Evolutionary conservation across 2,329 filamentous ascomycete species (phyloP).

Genomic region (Phaeosphaeria sp.): DNA sequence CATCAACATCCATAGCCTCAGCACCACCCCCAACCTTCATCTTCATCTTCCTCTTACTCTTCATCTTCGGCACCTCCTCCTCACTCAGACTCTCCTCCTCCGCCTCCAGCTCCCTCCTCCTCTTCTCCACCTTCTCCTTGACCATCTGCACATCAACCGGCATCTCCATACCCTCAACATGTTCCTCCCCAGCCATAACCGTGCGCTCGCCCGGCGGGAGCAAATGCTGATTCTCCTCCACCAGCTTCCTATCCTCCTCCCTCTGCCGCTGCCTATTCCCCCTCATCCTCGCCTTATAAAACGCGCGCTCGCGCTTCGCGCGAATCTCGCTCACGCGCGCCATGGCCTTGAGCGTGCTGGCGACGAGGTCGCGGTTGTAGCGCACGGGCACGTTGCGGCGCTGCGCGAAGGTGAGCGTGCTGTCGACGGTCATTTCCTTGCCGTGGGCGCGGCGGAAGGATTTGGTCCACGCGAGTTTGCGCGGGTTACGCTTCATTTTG

Average conservation of each 20-base stretch:
- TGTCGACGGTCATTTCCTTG: constrained; percentile 82
- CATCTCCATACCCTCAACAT: constrained; percentile 53
- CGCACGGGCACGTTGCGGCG: constrained; percentile 93
- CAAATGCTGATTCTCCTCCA: constrained; percentile 90
- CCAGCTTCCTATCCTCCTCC: constrained; percentile 82
- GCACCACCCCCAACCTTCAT: constrained; percentile 54
- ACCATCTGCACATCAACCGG: constrained; percentile 11
- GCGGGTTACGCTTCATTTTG: constrained; percentile 98
- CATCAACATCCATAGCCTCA: constrained; percentile 58
- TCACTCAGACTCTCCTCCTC: constrained; percentile 55
- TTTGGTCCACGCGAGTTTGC: constrained; percentile 86
- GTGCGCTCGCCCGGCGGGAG: constrained; percentile 67
- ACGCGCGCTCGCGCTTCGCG: constrained; percentile 80
- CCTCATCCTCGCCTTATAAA: constrained; percentile 93
- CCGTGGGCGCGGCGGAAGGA: constrained; percentile 54
- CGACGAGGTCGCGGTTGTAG: constrained; percentile 92
- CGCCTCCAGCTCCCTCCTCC: constrained; percentile 70
- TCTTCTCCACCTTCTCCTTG: constrained; percentile 61
- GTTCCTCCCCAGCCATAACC: constrained; percentile 59
- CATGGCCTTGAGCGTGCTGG: constrained; percentile 91
- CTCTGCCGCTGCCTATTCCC: constrained; percentile 86
- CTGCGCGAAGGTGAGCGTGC: constrained; percentile 88
- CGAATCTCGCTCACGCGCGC: constrained; percentile 87
- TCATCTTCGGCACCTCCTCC: constrained; percentile 46
- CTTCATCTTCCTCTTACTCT: constrained; percentile 57